A percentile compares a stretch with the other conserved stretches of the same genome.
These are phyloP conservation scores for Beta lomatogona DNA, from an alignment of 179 eudicot genomes.

Conservation along the genomic window DNA sequence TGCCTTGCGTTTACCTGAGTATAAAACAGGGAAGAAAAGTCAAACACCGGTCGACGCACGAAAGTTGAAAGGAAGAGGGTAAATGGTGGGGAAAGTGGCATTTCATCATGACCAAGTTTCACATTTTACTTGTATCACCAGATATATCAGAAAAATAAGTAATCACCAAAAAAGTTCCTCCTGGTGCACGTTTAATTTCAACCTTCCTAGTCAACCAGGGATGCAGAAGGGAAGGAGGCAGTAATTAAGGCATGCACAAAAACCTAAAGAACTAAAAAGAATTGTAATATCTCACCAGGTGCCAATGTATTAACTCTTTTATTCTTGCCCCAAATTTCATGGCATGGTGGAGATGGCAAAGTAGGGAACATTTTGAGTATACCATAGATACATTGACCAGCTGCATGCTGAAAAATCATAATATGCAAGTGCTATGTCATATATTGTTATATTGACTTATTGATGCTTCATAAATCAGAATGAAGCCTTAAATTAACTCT, in stretches of 20 bases:
- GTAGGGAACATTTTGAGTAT: constrained; percentile 68
- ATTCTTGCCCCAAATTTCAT: constrained; percentile 49
- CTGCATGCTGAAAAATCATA: constrained; percentile 60
- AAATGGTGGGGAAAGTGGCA: neutral
- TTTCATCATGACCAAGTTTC: neutral
- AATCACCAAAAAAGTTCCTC: neutral
- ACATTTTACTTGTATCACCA: neutral
- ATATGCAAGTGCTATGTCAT: neutral
- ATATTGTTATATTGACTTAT: neutral
- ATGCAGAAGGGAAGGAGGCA: neutral
- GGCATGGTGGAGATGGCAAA: constrained; percentile 52
- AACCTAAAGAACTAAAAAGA: constrained; percentile 1
- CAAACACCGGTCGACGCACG: neutral
- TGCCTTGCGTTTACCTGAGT: constrained; percentile 68
- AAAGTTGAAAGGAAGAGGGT: neutral
- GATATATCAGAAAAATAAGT: neutral
- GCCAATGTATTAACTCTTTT: constrained; percentile 43
- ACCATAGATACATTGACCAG: constrained; percentile 70
- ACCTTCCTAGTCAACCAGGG: neutral
- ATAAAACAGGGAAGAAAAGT: neutral
- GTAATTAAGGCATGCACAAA: neutral
- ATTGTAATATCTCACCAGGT: constrained; percentile 47
- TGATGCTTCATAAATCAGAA: neutral
- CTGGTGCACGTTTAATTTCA: neutral
- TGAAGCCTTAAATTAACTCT: neutral